Percentiles rank a stretch among this genome's conserved stretches.
Conservation (phyloP, 805 yeast genomes). For the Wickerhamomyces bisporus region DNA sequence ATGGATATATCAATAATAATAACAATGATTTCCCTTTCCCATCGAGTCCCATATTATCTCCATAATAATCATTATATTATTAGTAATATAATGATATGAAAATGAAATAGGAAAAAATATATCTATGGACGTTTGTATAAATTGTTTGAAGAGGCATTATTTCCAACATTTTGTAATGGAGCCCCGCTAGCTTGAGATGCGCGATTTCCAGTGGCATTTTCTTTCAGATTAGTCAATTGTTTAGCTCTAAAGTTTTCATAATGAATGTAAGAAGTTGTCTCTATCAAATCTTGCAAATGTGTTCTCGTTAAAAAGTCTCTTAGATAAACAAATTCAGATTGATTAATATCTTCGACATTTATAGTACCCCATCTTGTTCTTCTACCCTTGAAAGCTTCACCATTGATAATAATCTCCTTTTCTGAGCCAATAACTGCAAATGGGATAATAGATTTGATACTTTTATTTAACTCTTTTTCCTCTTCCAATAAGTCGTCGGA, state of each 20-base stretch:
- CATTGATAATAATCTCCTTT: slow-evolving; percentile 66
- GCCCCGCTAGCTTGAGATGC: slow-evolving; percentile 23
- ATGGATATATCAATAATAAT: too few relatives aligned
- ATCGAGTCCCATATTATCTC: too few relatives aligned
- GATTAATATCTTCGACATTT: slow-evolving; percentile 89
- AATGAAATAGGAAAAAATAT: not conserved
- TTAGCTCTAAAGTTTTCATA: slow-evolving; percentile 92
- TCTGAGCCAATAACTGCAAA: slow-evolving; percentile 95
- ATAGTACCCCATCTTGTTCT: slow-evolving; percentile 92
- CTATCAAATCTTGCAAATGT: slow-evolving; percentile 92
- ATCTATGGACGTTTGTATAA: slow-evolving; percentile 20
- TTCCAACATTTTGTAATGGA: slow-evolving; percentile 4
- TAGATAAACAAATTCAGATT: slow-evolving; percentile 92
- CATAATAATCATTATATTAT: too few relatives aligned
- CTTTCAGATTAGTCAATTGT: slow-evolving; percentile 90
- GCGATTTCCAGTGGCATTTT: slow-evolving; percentile 52
- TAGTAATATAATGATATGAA: too few relatives aligned
- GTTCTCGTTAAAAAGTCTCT: slow-evolving; percentile 94
- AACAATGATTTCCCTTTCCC: too few relatives aligned
- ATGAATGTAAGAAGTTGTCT: slow-evolving; percentile 80
- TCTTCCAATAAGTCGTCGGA: slow-evolving; percentile 62
- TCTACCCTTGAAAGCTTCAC: slow-evolving; percentile 82
- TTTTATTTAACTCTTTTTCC: slow-evolving; percentile 67
- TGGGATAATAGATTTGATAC: slow-evolving; percentile 75
- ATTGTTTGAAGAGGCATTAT: slow-evolving; percentile 12